Percentiles rank a stretch among this genome's conserved stretches.
phyloP scores from a whole-genome alignment of 164 flowering plant genomes.

The Euptelea pleiosperma region DNA sequence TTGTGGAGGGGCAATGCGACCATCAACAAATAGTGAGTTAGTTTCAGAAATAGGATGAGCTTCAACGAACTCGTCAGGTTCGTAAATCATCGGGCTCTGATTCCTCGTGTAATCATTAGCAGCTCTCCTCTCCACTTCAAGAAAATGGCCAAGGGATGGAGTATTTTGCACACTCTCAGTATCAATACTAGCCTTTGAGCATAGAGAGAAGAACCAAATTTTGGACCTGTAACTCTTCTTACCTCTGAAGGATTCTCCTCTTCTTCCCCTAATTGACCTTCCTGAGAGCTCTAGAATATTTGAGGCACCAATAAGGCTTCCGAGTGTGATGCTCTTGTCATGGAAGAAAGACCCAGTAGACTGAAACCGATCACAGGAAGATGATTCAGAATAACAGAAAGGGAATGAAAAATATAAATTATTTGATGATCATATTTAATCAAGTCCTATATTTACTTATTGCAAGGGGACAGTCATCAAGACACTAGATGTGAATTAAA shows the following conservation, averaged over 20 bases:
- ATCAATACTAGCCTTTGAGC: slow-evolving; percentile 39
- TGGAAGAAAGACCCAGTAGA: slow-evolving; percentile 85
- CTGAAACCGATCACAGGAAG: slow-evolving; percentile 31
- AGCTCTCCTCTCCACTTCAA: slow-evolving; percentile 66
- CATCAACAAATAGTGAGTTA: slow-evolving; percentile 59
- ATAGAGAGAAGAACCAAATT: slow-evolving; percentile 55
- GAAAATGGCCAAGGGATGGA: slow-evolving; percentile 73
- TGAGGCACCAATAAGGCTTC: slow-evolving; percentile 72
- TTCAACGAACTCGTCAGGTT: slow-evolving; percentile 33
- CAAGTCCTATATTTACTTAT: too few relatives aligned
- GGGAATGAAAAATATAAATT: too few relatives aligned
- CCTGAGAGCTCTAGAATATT: slow-evolving; percentile 58
- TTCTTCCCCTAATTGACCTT: slow-evolving; percentile 48
- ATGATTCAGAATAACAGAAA: too few relatives aligned
- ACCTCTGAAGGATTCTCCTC: slow-evolving; percentile 22
- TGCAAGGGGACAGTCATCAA: too few relatives aligned
- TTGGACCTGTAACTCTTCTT: slow-evolving; percentile 41
- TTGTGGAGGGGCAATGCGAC: slow-evolving; percentile 55
- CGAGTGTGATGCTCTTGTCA: slow-evolving; percentile 81
- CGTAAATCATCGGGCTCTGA: slow-evolving; percentile 26
- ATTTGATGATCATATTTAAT: background rate
- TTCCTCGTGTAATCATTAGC: slow-evolving; percentile 37
- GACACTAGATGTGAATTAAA: too few relatives aligned
- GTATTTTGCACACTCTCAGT: slow-evolving; percentile 25
- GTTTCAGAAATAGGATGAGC: slow-evolving; percentile 25